Conservation (phyloP, 108 stramenopile genomes). For the Aurantiochytrium sp. region DNA sequence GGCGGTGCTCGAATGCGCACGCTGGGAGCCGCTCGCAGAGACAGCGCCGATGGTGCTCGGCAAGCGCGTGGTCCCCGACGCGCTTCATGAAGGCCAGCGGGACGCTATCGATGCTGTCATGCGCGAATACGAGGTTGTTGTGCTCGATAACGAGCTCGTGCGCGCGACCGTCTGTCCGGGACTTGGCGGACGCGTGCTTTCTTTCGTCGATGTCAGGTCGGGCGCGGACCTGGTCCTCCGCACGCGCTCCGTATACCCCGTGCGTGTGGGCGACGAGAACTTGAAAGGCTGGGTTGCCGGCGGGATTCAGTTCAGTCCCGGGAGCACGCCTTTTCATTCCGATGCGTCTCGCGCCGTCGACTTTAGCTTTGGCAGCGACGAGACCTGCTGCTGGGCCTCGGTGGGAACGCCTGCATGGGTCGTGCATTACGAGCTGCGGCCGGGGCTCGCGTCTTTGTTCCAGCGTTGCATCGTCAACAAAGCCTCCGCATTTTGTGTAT, state of each 20-base stretch:
- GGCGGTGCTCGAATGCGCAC: too few relatives aligned
- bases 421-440: neutral
- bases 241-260: neutral
- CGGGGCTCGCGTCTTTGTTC: neutral
- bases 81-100: too few relatives aligned
- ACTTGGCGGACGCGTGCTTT: neutral
- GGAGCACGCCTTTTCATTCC: neutral
- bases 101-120: neutral
- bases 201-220: neutral
- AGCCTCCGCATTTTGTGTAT: neutral
- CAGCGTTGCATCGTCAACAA: neutral
- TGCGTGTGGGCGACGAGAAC: neutral
- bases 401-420: neutral
- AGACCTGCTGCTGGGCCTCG: neutral
- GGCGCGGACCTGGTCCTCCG: neutral
- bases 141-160: neutral
- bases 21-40: too few relatives aligned
- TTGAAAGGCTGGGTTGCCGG: neutral
- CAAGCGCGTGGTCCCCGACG: too few relatives aligned
- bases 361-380: neutral
- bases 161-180: neutral
- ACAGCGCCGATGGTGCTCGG: too few relatives aligned
- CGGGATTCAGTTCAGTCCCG: neutral
- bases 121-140: neutral
- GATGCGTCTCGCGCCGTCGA: neutral